Percentiles rank a stretch among this genome's conserved stretches.
Evolutionary conservation across 371 early-diverging fungal species (phyloP).

Genomic region (Entomophthora muscae): DNA sequence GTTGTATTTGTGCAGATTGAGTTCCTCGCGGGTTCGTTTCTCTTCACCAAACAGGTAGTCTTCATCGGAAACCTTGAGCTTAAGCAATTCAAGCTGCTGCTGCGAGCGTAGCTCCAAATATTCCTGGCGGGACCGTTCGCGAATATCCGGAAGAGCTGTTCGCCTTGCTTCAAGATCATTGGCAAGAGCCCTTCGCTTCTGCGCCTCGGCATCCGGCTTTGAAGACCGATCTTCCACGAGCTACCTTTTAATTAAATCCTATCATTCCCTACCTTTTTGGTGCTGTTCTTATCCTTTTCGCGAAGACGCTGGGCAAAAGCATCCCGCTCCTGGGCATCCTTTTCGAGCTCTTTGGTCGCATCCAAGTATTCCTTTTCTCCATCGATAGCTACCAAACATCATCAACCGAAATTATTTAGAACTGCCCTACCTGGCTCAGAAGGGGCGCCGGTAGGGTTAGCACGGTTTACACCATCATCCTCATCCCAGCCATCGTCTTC

Average conservation of each 20-base stretch:
- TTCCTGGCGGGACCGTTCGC: slow-evolving; percentile 72
- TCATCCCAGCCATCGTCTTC: not conserved
- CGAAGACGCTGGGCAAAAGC: slow-evolving; percentile 70
- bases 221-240: slow-evolving; percentile 65
- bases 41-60: slow-evolving; percentile 60
- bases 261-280: slow-evolving; percentile 30
- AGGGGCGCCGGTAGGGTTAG: not conserved
- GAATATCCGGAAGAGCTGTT: slow-evolving; percentile 44
- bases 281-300: slow-evolving; percentile 65
- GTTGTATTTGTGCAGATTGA: slow-evolving; percentile 54
- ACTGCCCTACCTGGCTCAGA: not conserved
- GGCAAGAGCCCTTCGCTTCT: slow-evolving; percentile 53
- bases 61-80: slow-evolving; percentile 71
- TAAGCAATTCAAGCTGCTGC: slow-evolving; percentile 53
- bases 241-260: slow-evolving; percentile 8
- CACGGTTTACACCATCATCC: not conserved
- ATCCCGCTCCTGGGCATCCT: slow-evolving; percentile 66
- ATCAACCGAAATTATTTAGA: not conserved
- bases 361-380: slow-evolving; percentile 21
- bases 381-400: not conserved
- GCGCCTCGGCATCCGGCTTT: slow-evolving; percentile 45
- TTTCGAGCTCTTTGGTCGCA: slow-evolving; percentile 33
- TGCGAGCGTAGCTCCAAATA: slow-evolving; percentile 79
- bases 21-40: slow-evolving; percentile 61
- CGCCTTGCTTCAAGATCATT: slow-evolving; percentile 53